Percentiles rank a stretch among this genome's conserved stretches.
Conservation (phyloP, 495 filamentous ascomycete genomes). For the Talaromyces nanjingensis region DNA sequence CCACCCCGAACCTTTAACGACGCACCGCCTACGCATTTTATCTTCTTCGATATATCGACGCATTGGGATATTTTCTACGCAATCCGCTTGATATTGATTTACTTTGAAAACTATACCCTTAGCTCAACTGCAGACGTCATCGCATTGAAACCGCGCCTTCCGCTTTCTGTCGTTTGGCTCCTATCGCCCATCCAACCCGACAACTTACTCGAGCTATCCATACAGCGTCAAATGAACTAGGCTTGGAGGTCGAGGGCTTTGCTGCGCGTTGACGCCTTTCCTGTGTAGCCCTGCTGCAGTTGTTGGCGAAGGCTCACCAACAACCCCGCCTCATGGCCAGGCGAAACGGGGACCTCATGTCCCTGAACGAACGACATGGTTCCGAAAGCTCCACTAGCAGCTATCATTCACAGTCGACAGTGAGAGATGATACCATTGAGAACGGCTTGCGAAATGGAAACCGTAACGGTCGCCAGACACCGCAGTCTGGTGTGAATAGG, state of each 20-base stretch:
- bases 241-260: neutral
- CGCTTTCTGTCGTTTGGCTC: neutral
- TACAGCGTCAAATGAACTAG: neutral
- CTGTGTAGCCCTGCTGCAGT: neutral
- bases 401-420: constrained; percentile 39
- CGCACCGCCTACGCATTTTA: neutral
- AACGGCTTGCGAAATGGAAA: constrained; percentile 17
- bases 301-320: neutral
- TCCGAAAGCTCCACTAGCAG: constrained; percentile 39
- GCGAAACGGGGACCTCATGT: constrained; percentile 19
- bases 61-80: neutral
- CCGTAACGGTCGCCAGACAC: constrained; percentile 27
- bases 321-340: constrained; percentile 8
- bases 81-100: neutral
- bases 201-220: neutral
- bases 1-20: neutral
- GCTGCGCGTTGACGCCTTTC: neutral
- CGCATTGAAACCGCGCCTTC: neutral
- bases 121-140: neutral
- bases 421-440: constrained; percentile 26
- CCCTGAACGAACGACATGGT: constrained; percentile 32
- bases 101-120: neutral
- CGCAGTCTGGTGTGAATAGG: constrained; percentile 26
- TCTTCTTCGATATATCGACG: neutral
- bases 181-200: neutral